Conservation (phyloP, 192 early-diverging fungal species). For the Coemansia sp. region DNA sequence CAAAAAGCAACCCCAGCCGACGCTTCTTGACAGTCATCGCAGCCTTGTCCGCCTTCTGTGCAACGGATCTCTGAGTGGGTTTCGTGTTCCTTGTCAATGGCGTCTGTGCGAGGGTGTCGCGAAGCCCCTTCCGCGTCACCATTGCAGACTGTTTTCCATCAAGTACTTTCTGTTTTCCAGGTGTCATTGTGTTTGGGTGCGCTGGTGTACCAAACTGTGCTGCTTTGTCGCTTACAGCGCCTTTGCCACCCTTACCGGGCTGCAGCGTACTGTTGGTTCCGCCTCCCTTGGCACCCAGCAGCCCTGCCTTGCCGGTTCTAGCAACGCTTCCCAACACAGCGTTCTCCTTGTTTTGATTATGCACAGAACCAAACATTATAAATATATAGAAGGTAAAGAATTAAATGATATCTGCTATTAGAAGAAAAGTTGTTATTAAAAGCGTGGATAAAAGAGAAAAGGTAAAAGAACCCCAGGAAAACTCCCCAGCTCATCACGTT, state of each 20-base stretch:
- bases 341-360: constrained; percentile 48
- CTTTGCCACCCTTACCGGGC: constrained; percentile 5
- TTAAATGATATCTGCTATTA: no score
- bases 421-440: no score
- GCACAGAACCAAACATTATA: constrained; percentile 32
- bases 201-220: constrained; percentile 24
- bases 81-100: constrained; percentile 13
- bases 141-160: constrained; percentile 15
- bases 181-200: constrained; percentile 21
- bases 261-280: neutral
- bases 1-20: constrained; percentile 31
- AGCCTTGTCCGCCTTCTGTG: neutral
- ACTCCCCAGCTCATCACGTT: no score
- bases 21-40: constrained; percentile 13
- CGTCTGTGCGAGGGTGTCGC: constrained; percentile 25
- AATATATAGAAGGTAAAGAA: no score
- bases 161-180: constrained; percentile 11
- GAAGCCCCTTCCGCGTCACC: constrained; percentile 20
- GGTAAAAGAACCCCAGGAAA: no score
- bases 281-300: constrained; percentile 19
- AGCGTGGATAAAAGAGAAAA: no score
- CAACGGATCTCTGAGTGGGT: neutral
- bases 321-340: constrained; percentile 23
- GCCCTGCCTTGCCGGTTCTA: constrained; percentile 27
- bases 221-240: neutral